phyloP scores from a whole-genome alignment of 2,329 filamentous ascomycete genomes.

The Diatrype stigma region DNA sequence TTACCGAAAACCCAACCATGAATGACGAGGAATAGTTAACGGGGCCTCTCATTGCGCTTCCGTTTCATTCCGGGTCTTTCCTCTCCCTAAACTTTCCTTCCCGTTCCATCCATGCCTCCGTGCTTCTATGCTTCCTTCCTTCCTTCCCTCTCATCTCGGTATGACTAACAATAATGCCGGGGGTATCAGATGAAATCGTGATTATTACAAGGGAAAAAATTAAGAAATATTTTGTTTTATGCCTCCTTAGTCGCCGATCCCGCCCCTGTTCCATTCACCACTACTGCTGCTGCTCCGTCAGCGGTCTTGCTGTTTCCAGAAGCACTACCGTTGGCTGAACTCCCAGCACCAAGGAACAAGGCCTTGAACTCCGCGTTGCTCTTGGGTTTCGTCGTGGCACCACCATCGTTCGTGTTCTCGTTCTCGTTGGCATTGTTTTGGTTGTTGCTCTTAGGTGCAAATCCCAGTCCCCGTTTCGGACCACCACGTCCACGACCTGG shows the following conservation, averaged over 20 bases:
- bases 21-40: no score
- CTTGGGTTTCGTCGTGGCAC: constrained; percentile 32
- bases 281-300: not conserved
- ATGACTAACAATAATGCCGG: constrained; percentile 6
- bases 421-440: constrained; percentile 14
- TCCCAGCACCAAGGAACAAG: constrained; percentile 34
- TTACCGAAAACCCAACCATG: not conserved
- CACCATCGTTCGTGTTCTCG: constrained; percentile 8
- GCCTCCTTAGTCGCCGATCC: not conserved
- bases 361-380: constrained; percentile 57
- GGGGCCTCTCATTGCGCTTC: not conserved
- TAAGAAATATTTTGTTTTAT: not conserved
- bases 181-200: constrained; percentile 14
- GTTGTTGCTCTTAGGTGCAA: constrained; percentile 27
- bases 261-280: not conserved
- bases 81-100: not conserved
- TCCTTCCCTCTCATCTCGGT: not conserved
- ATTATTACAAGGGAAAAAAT: not conserved
- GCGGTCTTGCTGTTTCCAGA: not conserved
- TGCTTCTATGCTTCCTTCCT: not conserved
- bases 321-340: not conserved
- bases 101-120: not conserved
- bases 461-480: constrained; percentile 41
- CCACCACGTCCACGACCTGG: constrained; percentile 32
- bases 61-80: constrained; percentile 1